These are phyloP conservation scores for Davidsoniella neocaledoniae DNA, from an alignment of 2,329 filamentous ascomycete genomes.

Conservation along the genomic window DNA sequence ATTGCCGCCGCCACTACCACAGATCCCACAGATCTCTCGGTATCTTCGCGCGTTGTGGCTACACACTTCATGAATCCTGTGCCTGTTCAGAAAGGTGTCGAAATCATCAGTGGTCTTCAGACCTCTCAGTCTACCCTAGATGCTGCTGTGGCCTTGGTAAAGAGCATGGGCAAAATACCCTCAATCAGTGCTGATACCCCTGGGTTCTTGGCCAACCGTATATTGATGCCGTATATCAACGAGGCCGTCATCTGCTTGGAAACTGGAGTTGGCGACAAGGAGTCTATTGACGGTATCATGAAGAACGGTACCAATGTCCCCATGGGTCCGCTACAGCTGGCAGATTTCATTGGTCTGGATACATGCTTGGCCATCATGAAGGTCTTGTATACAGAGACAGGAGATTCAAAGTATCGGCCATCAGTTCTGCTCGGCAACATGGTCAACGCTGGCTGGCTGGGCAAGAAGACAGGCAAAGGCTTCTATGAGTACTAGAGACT, in stretches of 20 bases:
- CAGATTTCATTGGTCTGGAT: conserved; percentile 94
- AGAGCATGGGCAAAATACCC: conserved; percentile 81
- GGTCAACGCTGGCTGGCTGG: conserved; percentile 95
- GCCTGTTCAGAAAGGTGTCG: conserved; percentile 88
- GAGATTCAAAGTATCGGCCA: conserved; percentile 89
- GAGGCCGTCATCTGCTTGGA: conserved; percentile 93
- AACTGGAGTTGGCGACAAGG: conserved; percentile 72
- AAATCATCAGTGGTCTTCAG: conserved; percentile 90
- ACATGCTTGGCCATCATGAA: conserved; percentile 96
- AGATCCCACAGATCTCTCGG: conserved; percentile 63
- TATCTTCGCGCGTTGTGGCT: conserved; percentile 74
- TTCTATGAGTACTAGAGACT: conserved; percentile 66
- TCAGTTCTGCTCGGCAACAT: conserved; percentile 79
- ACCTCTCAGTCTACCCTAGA: conserved; percentile 70
- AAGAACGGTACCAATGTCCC: conserved; percentile 98
- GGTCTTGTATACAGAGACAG: conserved; percentile 77
- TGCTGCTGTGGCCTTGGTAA: conserved; percentile 70
- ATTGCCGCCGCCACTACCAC: conserved; percentile 75
- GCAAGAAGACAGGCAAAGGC: conserved; percentile 93
- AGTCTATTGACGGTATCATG: conserved; percentile 96
- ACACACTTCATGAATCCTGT: conserved; percentile 99
- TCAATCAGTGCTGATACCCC: conserved; percentile 79
- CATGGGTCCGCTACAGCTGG: conserved; percentile 86
- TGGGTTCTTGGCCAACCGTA: conserved; percentile 89
- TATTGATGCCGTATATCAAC: conserved; percentile 98